Evolutionary conservation across 2,329 filamentous ascomycete species (phyloP).

Genomic region (Alternaria solani): DNA sequence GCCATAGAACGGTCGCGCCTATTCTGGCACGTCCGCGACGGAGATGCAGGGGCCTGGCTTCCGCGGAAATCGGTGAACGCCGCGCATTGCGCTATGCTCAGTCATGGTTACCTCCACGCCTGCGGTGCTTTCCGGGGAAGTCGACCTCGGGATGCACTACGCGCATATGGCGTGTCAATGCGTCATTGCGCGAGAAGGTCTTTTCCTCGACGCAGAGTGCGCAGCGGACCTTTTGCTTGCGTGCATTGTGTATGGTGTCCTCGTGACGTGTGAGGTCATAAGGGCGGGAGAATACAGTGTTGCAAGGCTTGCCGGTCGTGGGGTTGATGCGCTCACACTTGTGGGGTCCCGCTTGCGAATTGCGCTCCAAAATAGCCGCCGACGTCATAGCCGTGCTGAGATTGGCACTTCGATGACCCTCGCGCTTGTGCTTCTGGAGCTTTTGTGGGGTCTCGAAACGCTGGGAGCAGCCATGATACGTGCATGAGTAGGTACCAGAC

Average conservation of each 20-base stretch:
- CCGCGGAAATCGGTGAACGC: slow-evolving; percentile 26
- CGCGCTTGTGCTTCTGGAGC: slow-evolving; percentile 94
- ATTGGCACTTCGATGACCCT: slow-evolving; percentile 74
- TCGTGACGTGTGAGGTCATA: slow-evolving; percentile 97
- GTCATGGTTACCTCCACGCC: slow-evolving; percentile 51
- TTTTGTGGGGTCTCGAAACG: slow-evolving; percentile 88
- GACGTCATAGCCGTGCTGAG: slow-evolving; percentile 58
- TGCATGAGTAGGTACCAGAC: slow-evolving; percentile 92
- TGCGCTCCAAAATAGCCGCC: slow-evolving; percentile 67
- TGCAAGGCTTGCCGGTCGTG: slow-evolving; percentile 93
- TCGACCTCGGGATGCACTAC: slow-evolving; percentile 92
- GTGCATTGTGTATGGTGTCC: slow-evolving; percentile 94
- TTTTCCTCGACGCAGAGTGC: slow-evolving; percentile 94
- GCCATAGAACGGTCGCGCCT: slow-evolving; percentile 25
- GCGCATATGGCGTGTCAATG: slow-evolving; percentile 90
- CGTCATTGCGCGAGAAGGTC: slow-evolving; percentile 94
- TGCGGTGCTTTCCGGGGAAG: slow-evolving; percentile 71
- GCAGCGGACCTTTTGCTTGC: slow-evolving; percentile 94
- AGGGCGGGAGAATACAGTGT: slow-evolving; percentile 90
- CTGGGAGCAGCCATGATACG: slow-evolving; percentile 86
- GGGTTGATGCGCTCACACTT: slow-evolving; percentile 93
- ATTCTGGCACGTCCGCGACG: slow-evolving; percentile 34
- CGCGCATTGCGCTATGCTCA: slow-evolving; percentile 27
- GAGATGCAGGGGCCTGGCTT: slow-evolving; percentile 10
- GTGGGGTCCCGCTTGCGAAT: slow-evolving; percentile 92